Conservation (phyloP, 2,329 filamentous ascomycete genomes). For the Pestalotiopsis sp. region DNA sequence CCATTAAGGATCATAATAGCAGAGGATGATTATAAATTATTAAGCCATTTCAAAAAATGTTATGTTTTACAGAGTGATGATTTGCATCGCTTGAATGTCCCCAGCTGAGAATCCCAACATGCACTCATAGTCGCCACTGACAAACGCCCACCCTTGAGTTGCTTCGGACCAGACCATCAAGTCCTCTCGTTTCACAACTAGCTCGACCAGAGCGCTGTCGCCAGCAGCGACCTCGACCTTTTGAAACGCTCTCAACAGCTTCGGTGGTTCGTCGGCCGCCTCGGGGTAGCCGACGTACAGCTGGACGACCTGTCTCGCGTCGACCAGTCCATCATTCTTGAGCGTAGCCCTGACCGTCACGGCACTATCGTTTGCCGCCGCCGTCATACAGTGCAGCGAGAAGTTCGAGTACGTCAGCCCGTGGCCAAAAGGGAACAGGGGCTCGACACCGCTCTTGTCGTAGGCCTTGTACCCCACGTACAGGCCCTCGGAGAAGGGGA, state of each 20-base stretch:
- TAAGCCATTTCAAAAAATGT: background rate
- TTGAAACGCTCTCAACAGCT: constrained; percentile 1
- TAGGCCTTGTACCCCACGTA: constrained; percentile 8
- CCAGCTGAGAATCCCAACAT: constrained; percentile 16
- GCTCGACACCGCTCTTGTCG: background rate
- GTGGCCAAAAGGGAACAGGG: background rate
- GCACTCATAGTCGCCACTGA: constrained; percentile 10
- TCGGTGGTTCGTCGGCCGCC: background rate
- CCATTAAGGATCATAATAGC: background rate
- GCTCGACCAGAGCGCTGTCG: background rate
- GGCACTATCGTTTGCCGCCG: background rate
- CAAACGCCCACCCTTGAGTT: constrained; percentile 11
- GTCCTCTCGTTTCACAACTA: constrained; percentile 17
- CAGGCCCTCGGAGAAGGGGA: constrained; percentile 4
- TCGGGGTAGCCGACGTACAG: constrained; percentile 6
- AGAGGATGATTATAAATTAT: background rate
- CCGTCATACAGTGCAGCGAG: background rate
- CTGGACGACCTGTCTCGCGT: constrained; percentile 13
- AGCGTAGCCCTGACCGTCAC: constrained; percentile 21
- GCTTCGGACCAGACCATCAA: constrained; percentile 23
- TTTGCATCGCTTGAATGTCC: constrained; percentile 50
- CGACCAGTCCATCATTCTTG: constrained; percentile 20
- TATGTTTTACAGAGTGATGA: background rate
- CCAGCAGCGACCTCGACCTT: constrained; percentile 2
- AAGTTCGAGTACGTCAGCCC: constrained; percentile 2